phyloP scores from a whole-genome alignment of 768 basidiomycete species.

The Hortiboletus flavorubellus region DNA sequence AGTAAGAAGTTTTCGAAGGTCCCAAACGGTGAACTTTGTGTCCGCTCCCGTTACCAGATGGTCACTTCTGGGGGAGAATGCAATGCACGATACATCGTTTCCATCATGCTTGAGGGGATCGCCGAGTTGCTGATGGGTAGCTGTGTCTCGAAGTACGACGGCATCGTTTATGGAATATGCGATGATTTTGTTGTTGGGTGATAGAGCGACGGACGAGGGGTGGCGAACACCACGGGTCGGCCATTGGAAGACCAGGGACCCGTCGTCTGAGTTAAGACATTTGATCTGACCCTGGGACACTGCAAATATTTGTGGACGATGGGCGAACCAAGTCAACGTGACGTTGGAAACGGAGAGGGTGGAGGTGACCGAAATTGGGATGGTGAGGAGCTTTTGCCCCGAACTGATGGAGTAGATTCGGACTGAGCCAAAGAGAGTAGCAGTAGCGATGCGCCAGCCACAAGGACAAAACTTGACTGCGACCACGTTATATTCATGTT shows the following conservation, averaged over 20 bases:
- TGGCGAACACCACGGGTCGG: slow-evolving; percentile 4
- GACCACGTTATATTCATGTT: slow-evolving; percentile 18
- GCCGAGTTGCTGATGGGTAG: slow-evolving; percentile 9
- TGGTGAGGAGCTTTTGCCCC: slow-evolving; percentile 14
- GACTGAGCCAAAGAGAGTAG: slow-evolving; percentile 19
- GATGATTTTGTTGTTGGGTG: slow-evolving; percentile 11
- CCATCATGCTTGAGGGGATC: slow-evolving; percentile 3
- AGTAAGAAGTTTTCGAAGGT: slow-evolving; percentile 2
- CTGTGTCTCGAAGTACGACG: slow-evolving; percentile 10
- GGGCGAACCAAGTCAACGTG: slow-evolving; percentile 9
- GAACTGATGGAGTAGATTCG: slow-evolving; percentile 9
- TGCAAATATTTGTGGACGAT: slow-evolving; percentile 10
- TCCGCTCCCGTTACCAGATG: slow-evolving; percentile 2
- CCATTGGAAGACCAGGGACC: slow-evolving; percentile 14
- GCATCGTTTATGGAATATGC: slow-evolving; percentile 12
- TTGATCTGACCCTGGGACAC: slow-evolving; percentile 20
- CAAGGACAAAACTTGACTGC: slow-evolving; percentile 20
- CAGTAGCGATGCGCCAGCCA: slow-evolving; percentile 15
- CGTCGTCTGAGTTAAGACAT: slow-evolving; percentile 13
- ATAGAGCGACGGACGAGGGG: slow-evolving; percentile 11
- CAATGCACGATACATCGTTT: slow-evolving; percentile 11
- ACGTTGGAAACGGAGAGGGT: not conserved
- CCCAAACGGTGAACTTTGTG: slow-evolving; percentile 13
- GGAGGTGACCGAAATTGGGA: slow-evolving; percentile 13
- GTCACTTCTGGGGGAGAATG: slow-evolving; percentile 10